Base-by-base conservation (phyloP, 495 filamentous ascomycete genomes). In the Mycothermus thermophilus region DNA sequence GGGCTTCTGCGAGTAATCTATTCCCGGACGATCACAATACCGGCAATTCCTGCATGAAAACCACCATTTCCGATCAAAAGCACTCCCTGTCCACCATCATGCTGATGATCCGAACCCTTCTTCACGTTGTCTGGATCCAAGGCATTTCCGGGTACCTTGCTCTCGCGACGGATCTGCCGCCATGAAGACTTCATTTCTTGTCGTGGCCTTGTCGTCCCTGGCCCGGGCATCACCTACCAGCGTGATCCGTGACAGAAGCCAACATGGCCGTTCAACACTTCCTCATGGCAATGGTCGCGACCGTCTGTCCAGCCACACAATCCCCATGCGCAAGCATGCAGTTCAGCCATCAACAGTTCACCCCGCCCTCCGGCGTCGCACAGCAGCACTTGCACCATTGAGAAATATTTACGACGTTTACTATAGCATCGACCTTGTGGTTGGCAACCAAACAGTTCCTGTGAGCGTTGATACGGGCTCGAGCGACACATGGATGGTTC, bases 391-490 rank as follows among this genome's bases (percentile, higher is more conserved):
- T 14, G 24, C 29, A 3, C 27, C 15, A 14, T 9, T 30, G 15
- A 25, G 19, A 30, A 55, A 55, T 24, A 40, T 55, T 9, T 40
- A 46, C 30, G 52, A 55, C 14, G 39, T 55, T n/a, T 55, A 55
- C 40, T 55, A 52, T 41, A 49, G 48, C 30, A 44, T 57, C 27
- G 55, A 57, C 12, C 44, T 67, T 11, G 23, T 35, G 1, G 47
- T 74, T 14, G 66, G 60, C 3, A 49, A 41, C 26, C 40, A 64
- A 38, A 62, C 48, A 1, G 70, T 75, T 41, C 40, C 59, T 5
- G 47, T 70, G 10, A 62, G 71, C 17, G 54, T 81, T 30, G 77
- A 79, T 46, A 79, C 73, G 11, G 75, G 76, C 4, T 72, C 66
- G 40, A 66, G 59, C 41, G 77, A 81, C 42, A 75, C 71, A 6